These are phyloP conservation scores for Erysimum pusillum DNA, from an alignment of 441 rosid genomes.

Conservation along the genomic window DNA sequence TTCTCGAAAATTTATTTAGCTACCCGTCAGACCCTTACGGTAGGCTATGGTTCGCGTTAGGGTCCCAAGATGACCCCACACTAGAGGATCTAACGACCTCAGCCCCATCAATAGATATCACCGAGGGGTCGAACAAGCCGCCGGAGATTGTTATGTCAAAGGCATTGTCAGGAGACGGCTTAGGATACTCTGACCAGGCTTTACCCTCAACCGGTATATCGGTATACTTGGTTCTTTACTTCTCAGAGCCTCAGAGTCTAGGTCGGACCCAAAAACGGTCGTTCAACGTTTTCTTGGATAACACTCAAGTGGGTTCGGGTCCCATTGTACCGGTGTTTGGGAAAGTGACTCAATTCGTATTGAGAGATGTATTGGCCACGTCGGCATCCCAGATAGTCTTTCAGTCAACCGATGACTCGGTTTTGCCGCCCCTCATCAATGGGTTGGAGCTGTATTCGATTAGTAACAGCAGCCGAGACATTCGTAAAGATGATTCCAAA, in stretches of 20 bases:
- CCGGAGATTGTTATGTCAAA: conserved; percentile 51
- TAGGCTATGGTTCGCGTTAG: conserved; percentile 53
- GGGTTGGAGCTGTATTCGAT: conserved; percentile 56
- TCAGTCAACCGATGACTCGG: conserved; percentile 49
- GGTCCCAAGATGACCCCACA: background rate
- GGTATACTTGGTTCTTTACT: conserved; percentile 52
- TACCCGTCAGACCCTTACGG: conserved; percentile 49
- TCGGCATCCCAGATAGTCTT: conserved; percentile 45
- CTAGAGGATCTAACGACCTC: conserved; percentile 39
- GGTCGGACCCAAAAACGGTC: conserved; percentile 49
- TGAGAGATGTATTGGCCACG: conserved; percentile 41
- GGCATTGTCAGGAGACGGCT: conserved; percentile 46
- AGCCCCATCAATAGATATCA: conserved; percentile 33
- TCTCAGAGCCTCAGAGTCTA: conserved; percentile 55
- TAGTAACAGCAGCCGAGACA: background rate
- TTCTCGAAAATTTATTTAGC: conserved; percentile 31
- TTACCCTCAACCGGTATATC: conserved; percentile 34
- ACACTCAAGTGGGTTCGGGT: background rate
- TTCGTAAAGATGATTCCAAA: background rate
- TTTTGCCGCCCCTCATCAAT: conserved; percentile 58
- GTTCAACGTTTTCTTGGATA: conserved; percentile 43
- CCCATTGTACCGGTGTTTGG: conserved; percentile 52
- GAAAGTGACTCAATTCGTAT: conserved; percentile 32
- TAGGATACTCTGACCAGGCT: background rate
- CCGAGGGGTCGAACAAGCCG: conserved; percentile 41